A percentile compares a stretch with the other conserved stretches of the same genome.
phyloP scores from a whole-genome alignment of 371 early-diverging fungal genomes.

The Apophysomyces variabilis region DNA sequence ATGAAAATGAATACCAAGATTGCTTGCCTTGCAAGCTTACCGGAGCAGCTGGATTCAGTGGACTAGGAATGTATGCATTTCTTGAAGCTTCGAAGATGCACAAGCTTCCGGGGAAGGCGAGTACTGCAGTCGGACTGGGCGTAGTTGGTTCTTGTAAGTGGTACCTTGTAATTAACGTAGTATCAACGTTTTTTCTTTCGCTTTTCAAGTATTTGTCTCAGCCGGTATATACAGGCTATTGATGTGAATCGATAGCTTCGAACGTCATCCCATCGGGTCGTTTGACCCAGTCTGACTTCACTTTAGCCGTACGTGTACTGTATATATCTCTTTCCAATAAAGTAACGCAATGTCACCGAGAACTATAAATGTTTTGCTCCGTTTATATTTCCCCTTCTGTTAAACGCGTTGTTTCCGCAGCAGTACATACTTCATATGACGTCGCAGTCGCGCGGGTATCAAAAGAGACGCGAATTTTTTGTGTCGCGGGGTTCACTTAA shows the following conservation, averaged over 20 bases:
- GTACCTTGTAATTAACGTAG: background rate
- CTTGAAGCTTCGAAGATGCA: conserved; percentile 38
- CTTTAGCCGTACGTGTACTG: too few relatives aligned
- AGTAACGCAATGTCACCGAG: too few relatives aligned
- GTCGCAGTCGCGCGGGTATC: too few relatives aligned
- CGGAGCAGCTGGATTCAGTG: conserved; percentile 44
- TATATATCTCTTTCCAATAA: too few relatives aligned
- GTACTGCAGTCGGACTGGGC: conserved; percentile 47
- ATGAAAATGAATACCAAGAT: conserved; percentile 32
- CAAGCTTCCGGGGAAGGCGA: conserved; percentile 38
- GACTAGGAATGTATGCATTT: conserved; percentile 47
- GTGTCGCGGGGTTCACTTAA: background rate
- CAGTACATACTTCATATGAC: too few relatives aligned
- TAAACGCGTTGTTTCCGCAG: too few relatives aligned
- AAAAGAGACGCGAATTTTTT: background rate
- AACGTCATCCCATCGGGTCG: too few relatives aligned
- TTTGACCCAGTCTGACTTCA: too few relatives aligned
- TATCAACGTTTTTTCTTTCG: background rate
- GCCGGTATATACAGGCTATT: conserved; percentile 48
- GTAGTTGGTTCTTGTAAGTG: conserved; percentile 46
- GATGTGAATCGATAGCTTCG: conserved; percentile 21
- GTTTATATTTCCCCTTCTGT: too few relatives aligned
- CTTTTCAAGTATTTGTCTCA: conserved; percentile 42
- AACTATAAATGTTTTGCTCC: too few relatives aligned
- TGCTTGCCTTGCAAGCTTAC: conserved; percentile 50